These are phyloP conservation scores for Pichia sorboxylosa DNA, from an alignment of 1,139 yeast species.

Conservation along the genomic window DNA sequence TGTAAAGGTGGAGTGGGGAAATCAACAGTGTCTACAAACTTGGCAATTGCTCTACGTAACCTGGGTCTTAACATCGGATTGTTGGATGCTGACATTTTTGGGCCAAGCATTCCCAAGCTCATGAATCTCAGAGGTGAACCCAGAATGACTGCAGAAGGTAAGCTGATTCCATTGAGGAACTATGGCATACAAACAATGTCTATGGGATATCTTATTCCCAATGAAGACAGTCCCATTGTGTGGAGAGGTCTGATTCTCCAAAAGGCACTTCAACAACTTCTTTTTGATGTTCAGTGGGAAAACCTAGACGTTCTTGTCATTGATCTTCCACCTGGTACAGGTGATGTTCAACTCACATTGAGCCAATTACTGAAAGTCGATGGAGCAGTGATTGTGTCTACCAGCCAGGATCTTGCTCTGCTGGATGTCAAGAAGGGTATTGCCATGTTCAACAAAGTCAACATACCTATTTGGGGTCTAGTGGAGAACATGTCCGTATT, in stretches of 20 bases:
- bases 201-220: slow-evolving; percentile 67
- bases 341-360: slow-evolving; percentile 74
- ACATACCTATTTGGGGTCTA: slow-evolving; percentile 64
- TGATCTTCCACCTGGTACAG: slow-evolving; percentile 91
- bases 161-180: slow-evolving; percentile 57
- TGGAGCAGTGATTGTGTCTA: slow-evolving; percentile 74
- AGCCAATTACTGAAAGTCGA: slow-evolving; percentile 67
- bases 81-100: slow-evolving; percentile 74
- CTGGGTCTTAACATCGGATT: slow-evolving; percentile 54
- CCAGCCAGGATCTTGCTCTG: slow-evolving; percentile 80
- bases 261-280: slow-evolving; percentile 72
- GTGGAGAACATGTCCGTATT: slow-evolving; percentile 79
- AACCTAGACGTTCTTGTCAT: slow-evolving; percentile 58
- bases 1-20: slow-evolving; percentile 41
- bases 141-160: slow-evolving; percentile 40
- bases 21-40: slow-evolving; percentile 49
- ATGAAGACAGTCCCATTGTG: slow-evolving; percentile 61
- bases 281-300: slow-evolving; percentile 76
- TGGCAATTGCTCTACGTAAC: slow-evolving; percentile 50
- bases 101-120: slow-evolving; percentile 61
- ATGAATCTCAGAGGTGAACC: slow-evolving; percentile 59
- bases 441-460: slow-evolving; percentile 62
- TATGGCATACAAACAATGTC: slow-evolving; percentile 81
- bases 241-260: slow-evolving; percentile 87
- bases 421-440: slow-evolving; percentile 77